phyloP scores from a whole-genome alignment of 164 flowering plant species.

The Vitis amurensis region DNA sequence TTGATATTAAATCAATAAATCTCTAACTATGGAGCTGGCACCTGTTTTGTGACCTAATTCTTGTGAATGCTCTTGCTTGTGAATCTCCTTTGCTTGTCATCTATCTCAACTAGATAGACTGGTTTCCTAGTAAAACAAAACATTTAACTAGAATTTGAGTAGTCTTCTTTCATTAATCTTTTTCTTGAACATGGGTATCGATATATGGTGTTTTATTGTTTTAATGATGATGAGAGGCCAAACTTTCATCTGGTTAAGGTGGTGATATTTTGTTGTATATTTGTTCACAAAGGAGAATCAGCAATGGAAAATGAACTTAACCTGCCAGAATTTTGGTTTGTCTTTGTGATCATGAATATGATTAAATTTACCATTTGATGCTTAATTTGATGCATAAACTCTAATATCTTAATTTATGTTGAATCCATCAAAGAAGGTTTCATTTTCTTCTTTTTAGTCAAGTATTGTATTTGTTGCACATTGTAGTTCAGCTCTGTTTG shows the following conservation, averaged over 20 bases:
- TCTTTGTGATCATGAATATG: not conserved
- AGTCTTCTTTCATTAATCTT: not conserved
- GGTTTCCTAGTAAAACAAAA: not conserved
- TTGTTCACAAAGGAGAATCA: constrained; percentile 6
- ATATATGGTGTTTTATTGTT: constrained; percentile 6
- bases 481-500: not conserved
- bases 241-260: constrained; percentile 10
- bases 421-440: not conserved
- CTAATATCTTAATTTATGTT: not conserved
- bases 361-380: not conserved
- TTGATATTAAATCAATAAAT: constrained; percentile 18
- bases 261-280: constrained; percentile 12
- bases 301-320: constrained; percentile 1
- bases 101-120: constrained; percentile 7
- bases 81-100: constrained; percentile 15
- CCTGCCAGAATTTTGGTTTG: not conserved
- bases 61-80: constrained; percentile 12
- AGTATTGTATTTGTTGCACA: not conserved
- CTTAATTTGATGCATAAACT: not conserved
- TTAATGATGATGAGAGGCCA: not conserved
- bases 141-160: constrained; percentile 11
- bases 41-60: constrained; percentile 13
- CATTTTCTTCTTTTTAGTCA: not conserved
- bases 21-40: constrained; percentile 7
- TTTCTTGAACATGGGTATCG: constrained; percentile 14